Evolutionary conservation across 306 rosid genomes (phyloP), one percentile per base, ranked within the genome.

Genomic region (Vachellia collinsii): DNA sequence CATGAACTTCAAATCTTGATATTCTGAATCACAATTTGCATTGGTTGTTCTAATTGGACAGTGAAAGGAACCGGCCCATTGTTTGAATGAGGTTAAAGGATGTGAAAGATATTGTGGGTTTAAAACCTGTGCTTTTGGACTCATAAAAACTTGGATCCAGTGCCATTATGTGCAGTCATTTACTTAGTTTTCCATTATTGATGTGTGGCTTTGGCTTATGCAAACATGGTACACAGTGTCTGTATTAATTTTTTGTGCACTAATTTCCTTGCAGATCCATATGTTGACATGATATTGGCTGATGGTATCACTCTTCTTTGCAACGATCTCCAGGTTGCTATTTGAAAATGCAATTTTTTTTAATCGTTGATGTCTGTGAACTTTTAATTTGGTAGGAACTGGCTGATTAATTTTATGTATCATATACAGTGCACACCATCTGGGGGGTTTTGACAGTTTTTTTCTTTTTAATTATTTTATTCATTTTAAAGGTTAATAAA

Each of bases 221-320:
- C 61, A 16, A 70, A 34, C n/a, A 58, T 48, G 58, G 69, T 79
- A n/a, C 41, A 76, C 19, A 80, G 77, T 54, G 56, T 67, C 59
- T 80, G 87, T 70, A 39, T 85, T 92, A 72, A 77, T 70, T 44
- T 50, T 50, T 66, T 51, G 41, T 67, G 62, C 58, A 38, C 75
- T 54, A 46, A 80, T 69, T 83, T 81, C 67, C 44, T 43, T 74
- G 75, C 94, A 95, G 99, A 95, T 90, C 85, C 87, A 75, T 87
- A 77, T 82, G 87, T 76, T 67, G 98, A 93, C 78, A 95, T 95
- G 99, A 90, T 95, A 80, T 86, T 88, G 59, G 99, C 88, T 62
- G 99, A 95, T 84, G 99, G 99, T 56, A 95, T 95, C 84, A 90
- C 96, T 80, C 78, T 89, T 78, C 97, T 95, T 83, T 95, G 99